phyloP scores from a whole-genome alignment of 768 basidiomycete genomes.

The Termitomyces titanicus region DNA sequence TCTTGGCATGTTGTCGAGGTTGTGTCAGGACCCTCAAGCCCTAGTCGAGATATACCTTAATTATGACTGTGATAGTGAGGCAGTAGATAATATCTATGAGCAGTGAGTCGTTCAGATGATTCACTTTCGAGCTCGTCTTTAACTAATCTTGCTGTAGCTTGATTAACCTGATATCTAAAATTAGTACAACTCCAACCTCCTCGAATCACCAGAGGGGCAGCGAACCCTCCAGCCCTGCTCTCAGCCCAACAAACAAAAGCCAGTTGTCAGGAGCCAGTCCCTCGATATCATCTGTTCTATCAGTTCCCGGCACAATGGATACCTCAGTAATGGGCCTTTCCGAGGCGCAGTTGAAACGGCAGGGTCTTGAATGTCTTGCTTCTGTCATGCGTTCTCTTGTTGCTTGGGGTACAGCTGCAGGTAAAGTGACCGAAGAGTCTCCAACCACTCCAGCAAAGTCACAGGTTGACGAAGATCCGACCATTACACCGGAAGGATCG shows the following conservation, averaged over 20 bases:
- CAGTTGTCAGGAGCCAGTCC: conserved; percentile 39
- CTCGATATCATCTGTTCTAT: conserved; percentile 61
- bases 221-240: conserved; percentile 61
- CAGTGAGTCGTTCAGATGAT: conserved; percentile 49
- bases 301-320: conserved; percentile 66
- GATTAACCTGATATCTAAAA: conserved; percentile 95
- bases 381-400: conserved; percentile 87
- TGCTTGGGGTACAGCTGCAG: conserved; percentile 74
- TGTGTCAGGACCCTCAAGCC: conserved; percentile 96
- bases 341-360: conserved; percentile 81
- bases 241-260: conserved; percentile 47
- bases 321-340: conserved; percentile 65
- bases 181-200: conserved; percentile 59
- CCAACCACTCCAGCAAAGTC: conserved; percentile 37
- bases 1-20: conserved; percentile 78
- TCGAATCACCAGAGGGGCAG: conserved; percentile 42
- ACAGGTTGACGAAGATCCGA: conserved; percentile 50
- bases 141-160: conserved; percentile 8
- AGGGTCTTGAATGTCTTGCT: conserved; percentile 93
- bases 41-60: conserved; percentile 98
- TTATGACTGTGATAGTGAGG: conserved; percentile 96
- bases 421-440: conserved; percentile 40
- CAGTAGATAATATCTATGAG: conserved; percentile 96
- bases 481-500: conserved; percentile 52
- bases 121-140: not conserved